Conservation (phyloP, 768 basidiomycete genomes). For the Leccinum subtestaceum region DNA sequence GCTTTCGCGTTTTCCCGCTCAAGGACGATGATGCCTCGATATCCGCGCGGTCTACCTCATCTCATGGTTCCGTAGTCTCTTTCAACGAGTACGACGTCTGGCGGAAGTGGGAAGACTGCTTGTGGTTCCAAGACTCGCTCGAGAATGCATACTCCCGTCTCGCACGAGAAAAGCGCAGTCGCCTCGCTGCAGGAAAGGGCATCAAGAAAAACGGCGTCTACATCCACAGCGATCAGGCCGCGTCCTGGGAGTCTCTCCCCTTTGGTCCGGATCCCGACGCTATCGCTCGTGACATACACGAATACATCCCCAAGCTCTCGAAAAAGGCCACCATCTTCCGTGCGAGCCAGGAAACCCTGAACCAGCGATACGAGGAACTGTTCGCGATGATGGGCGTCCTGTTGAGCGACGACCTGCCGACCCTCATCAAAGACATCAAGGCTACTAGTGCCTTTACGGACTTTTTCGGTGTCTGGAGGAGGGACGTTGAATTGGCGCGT, state of each 20-base stretch:
- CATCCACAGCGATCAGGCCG: conserved; percentile 66
- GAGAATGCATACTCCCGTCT: conserved; percentile 62
- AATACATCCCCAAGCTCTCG: conserved; percentile 61
- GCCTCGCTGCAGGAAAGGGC: conserved; percentile 70
- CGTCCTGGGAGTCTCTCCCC: conserved; percentile 83
- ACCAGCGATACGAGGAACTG: conserved; percentile 62
- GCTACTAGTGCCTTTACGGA: conserved; percentile 56
- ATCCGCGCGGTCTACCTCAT: conserved; percentile 23
- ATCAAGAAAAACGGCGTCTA: conserved; percentile 70
- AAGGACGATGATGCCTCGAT: conserved; percentile 32
- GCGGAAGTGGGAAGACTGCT: conserved; percentile 81
- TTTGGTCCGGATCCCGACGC: conserved; percentile 78
- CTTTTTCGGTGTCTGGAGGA: conserved; percentile 78
- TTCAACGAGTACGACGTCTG: conserved; percentile 66
- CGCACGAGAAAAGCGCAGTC: conserved; percentile 64
- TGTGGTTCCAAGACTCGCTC: conserved; percentile 69
- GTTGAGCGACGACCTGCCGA: conserved; percentile 59
- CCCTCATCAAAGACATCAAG: conserved; percentile 64
- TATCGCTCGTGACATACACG: conserved; percentile 66
- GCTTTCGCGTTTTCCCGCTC: conserved; percentile 57
- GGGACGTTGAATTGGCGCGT: conserved; percentile 60
- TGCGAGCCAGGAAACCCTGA: conserved; percentile 61
- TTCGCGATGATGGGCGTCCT: conserved; percentile 55
- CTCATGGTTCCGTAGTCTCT: conserved; percentile 36
- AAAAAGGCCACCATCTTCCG: conserved; percentile 75